These are phyloP conservation scores for Botrytis fragariae DNA, from an alignment of 2,329 filamentous ascomycete species.

Conservation along the genomic window DNA sequence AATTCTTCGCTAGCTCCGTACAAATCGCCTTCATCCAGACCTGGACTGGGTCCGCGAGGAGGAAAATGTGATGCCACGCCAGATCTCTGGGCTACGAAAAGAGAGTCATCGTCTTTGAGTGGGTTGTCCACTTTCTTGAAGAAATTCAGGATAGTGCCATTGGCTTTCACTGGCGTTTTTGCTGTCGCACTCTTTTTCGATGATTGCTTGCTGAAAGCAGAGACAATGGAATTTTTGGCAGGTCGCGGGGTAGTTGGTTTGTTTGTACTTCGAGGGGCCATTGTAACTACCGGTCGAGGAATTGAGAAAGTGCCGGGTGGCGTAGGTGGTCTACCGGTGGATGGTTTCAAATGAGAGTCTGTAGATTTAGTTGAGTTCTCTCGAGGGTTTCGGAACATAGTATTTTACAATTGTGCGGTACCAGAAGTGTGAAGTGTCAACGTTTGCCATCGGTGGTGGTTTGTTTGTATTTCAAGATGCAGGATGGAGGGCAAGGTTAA, in stretches of 20 bases:
- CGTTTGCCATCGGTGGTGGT: not conserved
- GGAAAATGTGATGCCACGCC: slow-evolving; percentile 13
- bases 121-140: slow-evolving; percentile 64
- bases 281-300: slow-evolving; percentile 22
- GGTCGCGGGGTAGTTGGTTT: slow-evolving; percentile 36
- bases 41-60: slow-evolving; percentile 19
- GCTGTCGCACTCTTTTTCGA: slow-evolving; percentile 29
- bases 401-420: not conserved
- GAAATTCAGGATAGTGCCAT: slow-evolving; percentile 69
- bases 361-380: slow-evolving; percentile 43
- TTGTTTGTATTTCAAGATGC: not conserved
- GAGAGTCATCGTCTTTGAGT: slow-evolving; percentile 49
- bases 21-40: slow-evolving; percentile 31
- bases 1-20: slow-evolving; percentile 27
- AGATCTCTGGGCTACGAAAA: slow-evolving; percentile 50
- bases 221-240: slow-evolving; percentile 33
- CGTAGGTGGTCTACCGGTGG: slow-evolving; percentile 52
- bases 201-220: slow-evolving; percentile 22
- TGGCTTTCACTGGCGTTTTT: slow-evolving; percentile 42
- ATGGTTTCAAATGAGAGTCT: slow-evolving; percentile 42
- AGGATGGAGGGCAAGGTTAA: not conserved
- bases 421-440: not conserved
- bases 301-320: slow-evolving; percentile 40
- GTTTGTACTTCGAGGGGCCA: slow-evolving; percentile 31
- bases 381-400: slow-evolving; percentile 56